These are phyloP conservation scores for Claviceps paspali DNA, from an alignment of 2,329 filamentous ascomycete species.

Conservation along the genomic window DNA sequence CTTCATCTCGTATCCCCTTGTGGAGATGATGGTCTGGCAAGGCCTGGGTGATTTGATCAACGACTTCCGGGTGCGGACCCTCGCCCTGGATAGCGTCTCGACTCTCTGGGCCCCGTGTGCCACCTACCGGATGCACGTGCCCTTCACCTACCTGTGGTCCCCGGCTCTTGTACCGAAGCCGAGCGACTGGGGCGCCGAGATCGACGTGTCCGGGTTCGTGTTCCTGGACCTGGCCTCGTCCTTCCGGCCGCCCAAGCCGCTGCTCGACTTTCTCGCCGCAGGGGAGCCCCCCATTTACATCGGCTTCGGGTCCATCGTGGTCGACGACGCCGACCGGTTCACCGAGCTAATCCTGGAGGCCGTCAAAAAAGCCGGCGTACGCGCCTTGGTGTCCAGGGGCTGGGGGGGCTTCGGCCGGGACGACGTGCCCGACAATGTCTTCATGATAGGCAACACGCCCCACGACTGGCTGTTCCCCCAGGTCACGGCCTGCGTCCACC, in stretches of 20 bases:
- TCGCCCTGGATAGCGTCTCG: slow-evolving; percentile 58
- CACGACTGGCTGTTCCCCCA: slow-evolving; percentile 65
- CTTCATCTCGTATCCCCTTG: slow-evolving; percentile 65
- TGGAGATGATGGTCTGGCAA: slow-evolving; percentile 86
- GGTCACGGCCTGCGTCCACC: slow-evolving; percentile 53
- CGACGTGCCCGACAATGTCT: slow-evolving; percentile 45
- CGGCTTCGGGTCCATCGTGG: slow-evolving; percentile 62
- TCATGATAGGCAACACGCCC: slow-evolving; percentile 58
- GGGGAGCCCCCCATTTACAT: slow-evolving; percentile 54
- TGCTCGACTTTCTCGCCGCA: slow-evolving; percentile 38
- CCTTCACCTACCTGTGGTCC: slow-evolving; percentile 61
- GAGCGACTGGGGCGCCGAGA: slow-evolving; percentile 50
- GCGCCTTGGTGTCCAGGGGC: slow-evolving; percentile 58
- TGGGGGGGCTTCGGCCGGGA: slow-evolving; percentile 56
- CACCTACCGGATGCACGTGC: slow-evolving; percentile 57
- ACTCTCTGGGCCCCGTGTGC: slow-evolving; percentile 64
- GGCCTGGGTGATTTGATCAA: slow-evolving; percentile 71
- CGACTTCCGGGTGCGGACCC: slow-evolving; percentile 51
- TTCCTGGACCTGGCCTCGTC: slow-evolving; percentile 54
- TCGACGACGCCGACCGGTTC: slow-evolving; percentile 54
- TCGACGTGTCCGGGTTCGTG: slow-evolving; percentile 65
- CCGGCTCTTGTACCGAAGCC: slow-evolving; percentile 52
- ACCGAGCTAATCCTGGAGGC: slow-evolving; percentile 59
- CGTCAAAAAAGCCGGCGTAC: slow-evolving; percentile 47
- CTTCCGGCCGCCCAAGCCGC: slow-evolving; percentile 40